Evolutionary conservation across 441 rosid species (phyloP).

Genomic region (Erysimum cheiri): DNA sequence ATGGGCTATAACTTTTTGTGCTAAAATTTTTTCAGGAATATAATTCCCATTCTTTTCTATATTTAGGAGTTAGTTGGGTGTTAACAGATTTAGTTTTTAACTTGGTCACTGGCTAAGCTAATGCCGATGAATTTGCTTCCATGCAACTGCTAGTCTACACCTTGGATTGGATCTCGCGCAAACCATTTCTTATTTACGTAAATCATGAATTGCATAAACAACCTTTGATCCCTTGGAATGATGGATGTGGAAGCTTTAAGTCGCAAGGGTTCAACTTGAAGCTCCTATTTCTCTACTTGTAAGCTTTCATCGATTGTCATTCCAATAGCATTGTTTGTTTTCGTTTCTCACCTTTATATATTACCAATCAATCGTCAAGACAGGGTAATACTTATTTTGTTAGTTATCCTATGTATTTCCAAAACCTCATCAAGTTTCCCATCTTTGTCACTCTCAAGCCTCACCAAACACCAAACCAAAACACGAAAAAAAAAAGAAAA

Average conservation of each 20-base stretch:
- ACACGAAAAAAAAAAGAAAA: not conserved
- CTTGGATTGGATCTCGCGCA: not conserved
- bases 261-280: not conserved
- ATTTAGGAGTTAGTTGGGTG: conserved; percentile 2
- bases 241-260: not conserved
- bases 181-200: not conserved
- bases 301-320: not conserved
- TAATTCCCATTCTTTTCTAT: not conserved
- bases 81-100: not conserved
- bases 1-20: too few species aligned
- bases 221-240: not conserved
- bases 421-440: conserved; percentile 34
- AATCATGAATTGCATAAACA: not conserved
- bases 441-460: conserved; percentile 32
- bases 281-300: not conserved
- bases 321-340: conserved; percentile 4
- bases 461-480: conserved; percentile 33
- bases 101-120: not conserved
- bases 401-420: conserved; percentile 27
- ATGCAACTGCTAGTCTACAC: not conserved
- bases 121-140: not conserved
- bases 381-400: not conserved
- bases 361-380: conserved; percentile 11
- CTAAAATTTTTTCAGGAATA: not conserved
- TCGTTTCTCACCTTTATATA: not conserved